Percentiles rank a stretch among this genome's conserved stretches.
phyloP scores from a whole-genome alignment of 805 yeast genomes.

The Starmerella powellii region DNA sequence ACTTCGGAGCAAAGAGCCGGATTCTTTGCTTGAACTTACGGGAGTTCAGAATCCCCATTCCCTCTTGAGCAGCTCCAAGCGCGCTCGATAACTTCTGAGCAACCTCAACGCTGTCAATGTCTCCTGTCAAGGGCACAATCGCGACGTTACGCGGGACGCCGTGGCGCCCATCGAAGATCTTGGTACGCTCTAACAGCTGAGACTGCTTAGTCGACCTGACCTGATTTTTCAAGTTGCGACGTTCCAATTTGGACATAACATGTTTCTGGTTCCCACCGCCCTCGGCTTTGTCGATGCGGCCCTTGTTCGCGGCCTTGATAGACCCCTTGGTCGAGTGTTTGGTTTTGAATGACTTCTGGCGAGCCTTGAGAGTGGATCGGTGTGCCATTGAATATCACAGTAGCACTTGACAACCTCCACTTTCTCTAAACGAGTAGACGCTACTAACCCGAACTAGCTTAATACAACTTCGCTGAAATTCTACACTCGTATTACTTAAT shows the following conservation, averaged over 20 bases:
- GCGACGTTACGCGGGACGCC: slow-evolving; percentile 81
- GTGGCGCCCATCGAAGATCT: slow-evolving; percentile 62
- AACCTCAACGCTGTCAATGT: slow-evolving; percentile 36
- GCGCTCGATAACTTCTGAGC: slow-evolving; percentile 19
- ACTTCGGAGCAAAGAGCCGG: slow-evolving; percentile 54
- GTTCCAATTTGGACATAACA: slow-evolving; percentile 43
- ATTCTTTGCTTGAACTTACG: slow-evolving; percentile 63
- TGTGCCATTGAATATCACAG: slow-evolving; percentile 36
- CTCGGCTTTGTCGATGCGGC: slow-evolving; percentile 69
- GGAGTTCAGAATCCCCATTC: slow-evolving; percentile 35
- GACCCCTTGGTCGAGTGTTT: slow-evolving; percentile 85
- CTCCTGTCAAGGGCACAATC: slow-evolving; percentile 64
- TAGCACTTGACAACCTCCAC: too few species aligned
- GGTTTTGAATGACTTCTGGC: slow-evolving; percentile 82
- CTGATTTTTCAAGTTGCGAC: slow-evolving; percentile 72
- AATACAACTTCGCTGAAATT: too few species aligned
- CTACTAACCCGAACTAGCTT: too few species aligned
- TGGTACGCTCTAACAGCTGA: slow-evolving; percentile 46
- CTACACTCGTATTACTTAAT: neutral
- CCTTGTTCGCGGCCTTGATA: slow-evolving; percentile 62
- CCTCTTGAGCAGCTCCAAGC: slow-evolving; percentile 18
- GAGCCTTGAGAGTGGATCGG: slow-evolving; percentile 68
- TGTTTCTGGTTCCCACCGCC: slow-evolving; percentile 28
- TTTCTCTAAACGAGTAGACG: too few species aligned
- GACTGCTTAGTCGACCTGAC: slow-evolving; percentile 55